Conservation (phyloP, 768 basidiomycete species). For the Pluteus cervinus region DNA sequence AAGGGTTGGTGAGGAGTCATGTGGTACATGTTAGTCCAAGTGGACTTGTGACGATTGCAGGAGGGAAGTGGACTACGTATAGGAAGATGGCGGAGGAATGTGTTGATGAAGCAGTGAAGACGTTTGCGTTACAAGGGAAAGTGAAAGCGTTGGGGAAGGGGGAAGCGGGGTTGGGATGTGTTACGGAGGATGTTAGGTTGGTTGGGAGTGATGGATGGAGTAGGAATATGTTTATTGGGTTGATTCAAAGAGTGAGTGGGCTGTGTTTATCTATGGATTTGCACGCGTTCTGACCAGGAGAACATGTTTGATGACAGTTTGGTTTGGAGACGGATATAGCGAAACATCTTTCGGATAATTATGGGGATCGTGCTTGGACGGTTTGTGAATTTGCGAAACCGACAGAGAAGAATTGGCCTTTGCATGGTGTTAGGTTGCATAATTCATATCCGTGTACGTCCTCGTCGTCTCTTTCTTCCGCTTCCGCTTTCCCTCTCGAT, state of each 20-base stretch:
- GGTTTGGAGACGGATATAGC: slow-evolving; percentile 90
- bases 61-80: slow-evolving; percentile 99
- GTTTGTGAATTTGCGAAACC: slow-evolving; percentile 77
- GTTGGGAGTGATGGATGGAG: slow-evolving; percentile 94
- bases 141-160: too few relatives aligned
- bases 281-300: neutral
- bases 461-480: too few relatives aligned
- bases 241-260: slow-evolving; percentile 76
- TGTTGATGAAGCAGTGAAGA: slow-evolving; percentile 79
- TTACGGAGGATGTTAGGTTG: slow-evolving; percentile 76
- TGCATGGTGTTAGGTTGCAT: slow-evolving; percentile 72
- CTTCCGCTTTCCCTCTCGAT: too few relatives aligned
- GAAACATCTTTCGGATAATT: slow-evolving; percentile 86
- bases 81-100: slow-evolving; percentile 94
- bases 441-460: slow-evolving; percentile 69
- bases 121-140: slow-evolving; percentile 57
- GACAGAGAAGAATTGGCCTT: slow-evolving; percentile 78
- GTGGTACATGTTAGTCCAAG: slow-evolving; percentile 78
- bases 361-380: slow-evolving; percentile 96
- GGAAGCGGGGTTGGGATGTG: too few relatives aligned
- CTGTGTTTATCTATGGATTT: slow-evolving; percentile 2
- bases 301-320: slow-evolving; percentile 42
- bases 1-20: slow-evolving; percentile 89
- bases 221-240: slow-evolving; percentile 93
- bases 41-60: slow-evolving; percentile 89